A percentile compares a stretch with the other conserved stretches of the same genome.
Conservation (phyloP, 2,329 filamentous ascomycete species). For the Byssoonygena ceratinophila region DNA sequence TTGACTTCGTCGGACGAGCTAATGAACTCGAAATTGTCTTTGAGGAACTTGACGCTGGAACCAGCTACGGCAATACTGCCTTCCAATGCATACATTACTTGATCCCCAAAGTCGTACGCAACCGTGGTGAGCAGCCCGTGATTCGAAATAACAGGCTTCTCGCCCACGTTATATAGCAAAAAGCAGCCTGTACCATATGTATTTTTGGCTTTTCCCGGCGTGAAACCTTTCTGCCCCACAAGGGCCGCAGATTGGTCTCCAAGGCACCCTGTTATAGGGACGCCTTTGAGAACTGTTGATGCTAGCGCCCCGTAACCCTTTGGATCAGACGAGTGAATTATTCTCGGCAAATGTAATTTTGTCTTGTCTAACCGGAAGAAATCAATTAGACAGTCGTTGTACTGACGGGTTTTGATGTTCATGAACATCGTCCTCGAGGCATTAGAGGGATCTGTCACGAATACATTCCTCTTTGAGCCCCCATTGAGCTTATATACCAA, state of each 20-base stretch:
- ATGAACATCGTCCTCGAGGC: slow-evolving; percentile 94
- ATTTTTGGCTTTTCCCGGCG: slow-evolving; percentile 74
- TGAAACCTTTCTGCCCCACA: slow-evolving; percentile 80
- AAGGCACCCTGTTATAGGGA: slow-evolving; percentile 62
- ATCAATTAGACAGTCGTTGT: slow-evolving; percentile 63
- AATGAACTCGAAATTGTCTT: slow-evolving; percentile 56
- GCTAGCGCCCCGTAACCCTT: slow-evolving; percentile 34
- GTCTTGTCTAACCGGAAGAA: slow-evolving; percentile 64
- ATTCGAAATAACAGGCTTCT: slow-evolving; percentile 72
- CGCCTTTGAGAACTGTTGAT: slow-evolving; percentile 32
- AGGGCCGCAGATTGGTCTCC: slow-evolving; percentile 80
- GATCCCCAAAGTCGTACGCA: slow-evolving; percentile 69
- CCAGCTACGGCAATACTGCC: slow-evolving; percentile 79
- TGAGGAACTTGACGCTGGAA: slow-evolving; percentile 65
- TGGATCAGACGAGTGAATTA: slow-evolving; percentile 63
- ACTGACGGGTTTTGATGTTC: slow-evolving; percentile 69
- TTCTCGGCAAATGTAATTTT: slow-evolving; percentile 68
- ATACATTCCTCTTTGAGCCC: slow-evolving; percentile 53
- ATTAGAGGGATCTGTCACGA: slow-evolving; percentile 80
- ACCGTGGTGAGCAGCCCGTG: slow-evolving; percentile 75
- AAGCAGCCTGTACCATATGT: slow-evolving; percentile 88
- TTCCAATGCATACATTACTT: slow-evolving; percentile 66
- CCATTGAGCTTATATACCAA: slow-evolving; percentile 73
- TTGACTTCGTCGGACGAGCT: slow-evolving; percentile 53
- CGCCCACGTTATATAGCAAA: slow-evolving; percentile 77